Conservation (phyloP, 179 eudicot species). For the Silene vulgaris region DNA sequence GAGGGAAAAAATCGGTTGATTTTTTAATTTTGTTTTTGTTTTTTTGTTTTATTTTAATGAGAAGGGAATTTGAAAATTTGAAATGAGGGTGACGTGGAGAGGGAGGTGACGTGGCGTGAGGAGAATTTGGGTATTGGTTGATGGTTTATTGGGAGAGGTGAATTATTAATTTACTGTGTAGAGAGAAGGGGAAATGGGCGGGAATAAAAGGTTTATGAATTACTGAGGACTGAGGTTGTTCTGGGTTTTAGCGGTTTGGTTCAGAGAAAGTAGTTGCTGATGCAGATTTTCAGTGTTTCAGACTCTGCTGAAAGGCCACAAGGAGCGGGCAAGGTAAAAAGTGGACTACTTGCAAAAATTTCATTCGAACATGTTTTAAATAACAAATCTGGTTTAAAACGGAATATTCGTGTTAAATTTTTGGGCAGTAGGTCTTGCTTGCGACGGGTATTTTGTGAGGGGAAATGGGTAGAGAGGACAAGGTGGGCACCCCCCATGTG, state of each 20-base stretch:
- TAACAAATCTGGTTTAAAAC: no score
- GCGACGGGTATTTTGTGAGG: no score
- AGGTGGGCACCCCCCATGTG: no score
- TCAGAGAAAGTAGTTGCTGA: not conserved
- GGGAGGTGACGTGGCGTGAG: conserved; percentile 26
- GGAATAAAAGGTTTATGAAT: conserved; percentile 24
- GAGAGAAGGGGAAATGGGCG: conserved; percentile 21
- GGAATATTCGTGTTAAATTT: no score
- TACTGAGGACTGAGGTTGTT: conserved; percentile 21
- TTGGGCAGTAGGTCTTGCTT: no score
- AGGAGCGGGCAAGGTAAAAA: conserved; percentile 13
- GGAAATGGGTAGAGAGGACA: no score
- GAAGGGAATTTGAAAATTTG: conserved; percentile 25
- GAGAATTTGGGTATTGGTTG: not conserved
- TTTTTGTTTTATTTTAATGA: not conserved
- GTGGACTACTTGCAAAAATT: no score
- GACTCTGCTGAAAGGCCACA: conserved; percentile 21
- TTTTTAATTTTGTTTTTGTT: not conserved
- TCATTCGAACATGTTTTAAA: no score
- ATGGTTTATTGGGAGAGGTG: not conserved
- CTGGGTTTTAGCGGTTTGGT: conserved; percentile 19
- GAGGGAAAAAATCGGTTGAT: conserved; percentile 23
- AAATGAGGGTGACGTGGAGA: conserved; percentile 28
- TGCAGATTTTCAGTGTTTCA: not conserved
- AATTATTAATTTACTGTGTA: not conserved